phyloP scores from a whole-genome alignment of 73 alveolate species.

The Paramecium biaurelia region DNA sequence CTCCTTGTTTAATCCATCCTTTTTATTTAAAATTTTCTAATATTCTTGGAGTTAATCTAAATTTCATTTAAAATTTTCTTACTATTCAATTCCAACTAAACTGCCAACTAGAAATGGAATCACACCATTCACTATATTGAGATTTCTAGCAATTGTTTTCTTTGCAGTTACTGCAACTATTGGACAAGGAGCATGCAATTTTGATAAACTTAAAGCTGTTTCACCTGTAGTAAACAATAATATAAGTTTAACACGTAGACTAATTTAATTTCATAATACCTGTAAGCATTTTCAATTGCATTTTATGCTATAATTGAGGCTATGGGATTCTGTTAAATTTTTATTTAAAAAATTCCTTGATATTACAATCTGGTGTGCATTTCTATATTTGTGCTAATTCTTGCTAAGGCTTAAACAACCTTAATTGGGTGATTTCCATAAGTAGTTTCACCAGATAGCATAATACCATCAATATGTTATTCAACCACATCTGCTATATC shows the following conservation, averaged over 20 bases:
- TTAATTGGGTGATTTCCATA: conserved; percentile 29
- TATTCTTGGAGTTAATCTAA: conserved; percentile 1
- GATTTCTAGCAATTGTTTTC: background rate
- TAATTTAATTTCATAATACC: background rate
- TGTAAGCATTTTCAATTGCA: conserved; percentile 26
- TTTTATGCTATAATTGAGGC: background rate
- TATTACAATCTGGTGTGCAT: background rate
- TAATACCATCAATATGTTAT: conserved; percentile 33
- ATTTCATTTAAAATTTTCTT: background rate
- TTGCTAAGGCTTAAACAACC: background rate
- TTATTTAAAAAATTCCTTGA: background rate
- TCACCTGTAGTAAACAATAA: background rate
- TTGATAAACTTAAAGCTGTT: conserved; percentile 5
- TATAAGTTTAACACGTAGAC: background rate
- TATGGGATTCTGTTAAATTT: background rate
- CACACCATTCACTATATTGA: conserved; percentile 5
- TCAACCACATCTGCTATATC: conserved; percentile 31
- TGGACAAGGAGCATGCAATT: conserved; percentile 6
- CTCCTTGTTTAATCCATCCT: conserved; percentile 2
- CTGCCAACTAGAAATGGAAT: conserved; percentile 5
- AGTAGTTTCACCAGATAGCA: conserved; percentile 35
- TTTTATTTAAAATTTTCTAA: background rate
- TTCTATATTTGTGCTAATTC: conserved; percentile 7
- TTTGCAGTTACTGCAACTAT: conserved; percentile 35
- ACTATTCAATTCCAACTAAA: background rate